phyloP scores from a whole-genome alignment of 345 rosid genomes.

The Citrus maxima region DNA sequence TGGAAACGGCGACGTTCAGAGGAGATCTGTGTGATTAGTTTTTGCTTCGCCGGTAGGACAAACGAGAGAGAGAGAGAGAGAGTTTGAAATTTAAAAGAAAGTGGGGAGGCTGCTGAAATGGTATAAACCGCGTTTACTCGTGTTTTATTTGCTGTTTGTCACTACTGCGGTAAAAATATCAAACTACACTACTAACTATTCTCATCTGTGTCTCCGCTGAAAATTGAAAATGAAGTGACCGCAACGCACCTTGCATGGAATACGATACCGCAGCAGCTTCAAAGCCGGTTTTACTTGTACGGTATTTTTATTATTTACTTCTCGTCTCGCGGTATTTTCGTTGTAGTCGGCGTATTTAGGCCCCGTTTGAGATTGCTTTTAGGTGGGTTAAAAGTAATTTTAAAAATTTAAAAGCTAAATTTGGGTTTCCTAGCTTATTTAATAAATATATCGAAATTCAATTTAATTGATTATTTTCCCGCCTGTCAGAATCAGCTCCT shows the following conservation, averaged over 20 bases:
- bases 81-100: conserved; percentile 21
- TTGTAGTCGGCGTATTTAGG: background rate
- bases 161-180: background rate
- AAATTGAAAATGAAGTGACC: background rate
- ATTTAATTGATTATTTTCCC: no score
- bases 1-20: background rate
- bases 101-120: background rate
- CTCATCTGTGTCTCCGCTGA: no score
- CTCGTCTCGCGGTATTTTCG: conserved; percentile 13
- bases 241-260: no score
- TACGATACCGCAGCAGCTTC: background rate
- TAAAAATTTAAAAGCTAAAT: no score
- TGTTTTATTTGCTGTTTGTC: background rate
- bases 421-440: no score
- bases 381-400: no score
- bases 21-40: conserved; percentile 12
- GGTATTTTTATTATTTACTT: background rate
- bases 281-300: background rate
- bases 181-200: no score
- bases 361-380: no score
- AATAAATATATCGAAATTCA: no score
- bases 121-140: conserved; percentile 3
- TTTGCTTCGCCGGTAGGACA: background rate
- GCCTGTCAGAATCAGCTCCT: no score
- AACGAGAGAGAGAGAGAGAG: conserved; percentile 6